These are phyloP conservation scores for Pseudoscleropodium purum DNA, from an alignment of 225 moss, liverwort and hornwort species.

Conservation along the genomic window DNA sequence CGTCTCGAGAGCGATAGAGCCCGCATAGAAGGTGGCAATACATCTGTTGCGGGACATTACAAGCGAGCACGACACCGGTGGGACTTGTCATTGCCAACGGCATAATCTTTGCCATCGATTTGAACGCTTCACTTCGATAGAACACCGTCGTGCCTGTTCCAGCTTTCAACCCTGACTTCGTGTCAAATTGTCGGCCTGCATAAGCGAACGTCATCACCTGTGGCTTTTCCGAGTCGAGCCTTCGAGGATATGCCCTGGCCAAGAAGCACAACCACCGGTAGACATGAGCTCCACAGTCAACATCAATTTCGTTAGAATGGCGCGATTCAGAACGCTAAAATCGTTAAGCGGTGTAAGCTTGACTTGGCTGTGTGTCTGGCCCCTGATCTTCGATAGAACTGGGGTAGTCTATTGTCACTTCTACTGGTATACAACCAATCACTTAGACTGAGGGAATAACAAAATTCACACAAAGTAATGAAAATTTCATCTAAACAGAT, in stretches of 20 bases:
- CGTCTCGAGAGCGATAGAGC: slow-evolving; percentile 16
- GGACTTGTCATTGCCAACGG: slow-evolving; percentile 17
- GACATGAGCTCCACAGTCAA: not conserved
- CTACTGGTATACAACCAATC: not conserved
- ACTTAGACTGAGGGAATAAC: not conserved
- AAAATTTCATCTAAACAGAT: not conserved
- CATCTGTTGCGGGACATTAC: slow-evolving; percentile 6
- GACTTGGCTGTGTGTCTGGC: not conserved
- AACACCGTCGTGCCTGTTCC: slow-evolving; percentile 5
- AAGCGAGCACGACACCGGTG: slow-evolving; percentile 6
- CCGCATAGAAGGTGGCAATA: slow-evolving; percentile 12
- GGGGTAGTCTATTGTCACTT: not conserved
- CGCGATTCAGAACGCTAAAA: too few species aligned
- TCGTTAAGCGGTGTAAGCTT: not conserved
- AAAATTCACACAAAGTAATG: too few species aligned
- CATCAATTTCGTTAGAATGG: not conserved
- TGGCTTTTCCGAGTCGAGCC: not conserved
- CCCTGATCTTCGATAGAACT: not conserved
- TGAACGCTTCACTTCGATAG: slow-evolving; percentile 9
- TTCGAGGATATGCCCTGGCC: slow-evolving; percentile 10
- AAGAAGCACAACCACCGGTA: not conserved
- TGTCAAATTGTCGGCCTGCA: slow-evolving; percentile 14
- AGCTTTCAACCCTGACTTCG: slow-evolving; percentile 19
- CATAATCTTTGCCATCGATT: not conserved
- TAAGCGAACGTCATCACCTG: slow-evolving; percentile 1